phyloP scores from a whole-genome alignment of 2,329 filamentous ascomycete species.

The Berkeleyomyces rouxiae region DNA sequence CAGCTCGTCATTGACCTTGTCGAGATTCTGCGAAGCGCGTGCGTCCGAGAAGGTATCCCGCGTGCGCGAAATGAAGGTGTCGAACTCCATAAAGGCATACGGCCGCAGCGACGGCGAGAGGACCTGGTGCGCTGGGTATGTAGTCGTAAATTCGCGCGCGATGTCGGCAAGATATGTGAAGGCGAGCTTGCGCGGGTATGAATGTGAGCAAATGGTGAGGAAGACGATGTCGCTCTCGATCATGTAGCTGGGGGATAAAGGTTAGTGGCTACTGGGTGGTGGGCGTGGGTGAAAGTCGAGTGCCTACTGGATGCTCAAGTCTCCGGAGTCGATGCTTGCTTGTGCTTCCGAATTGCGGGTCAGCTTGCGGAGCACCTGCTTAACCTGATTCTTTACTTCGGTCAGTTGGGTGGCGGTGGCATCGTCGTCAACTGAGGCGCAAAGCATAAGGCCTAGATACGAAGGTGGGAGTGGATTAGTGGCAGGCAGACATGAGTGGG shows the following conservation, averaged over 20 bases:
- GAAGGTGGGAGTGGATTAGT: neutral
- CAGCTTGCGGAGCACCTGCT: conserved; percentile 75
- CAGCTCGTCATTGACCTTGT: conserved; percentile 91
- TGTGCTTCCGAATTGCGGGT: conserved; percentile 79
- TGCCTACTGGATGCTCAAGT: conserved; percentile 69
- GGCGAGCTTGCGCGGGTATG: conserved; percentile 93
- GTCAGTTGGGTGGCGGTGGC: conserved; percentile 60
- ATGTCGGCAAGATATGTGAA: conserved; percentile 96
- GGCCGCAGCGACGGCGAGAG: conserved; percentile 61
- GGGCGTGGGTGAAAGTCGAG: neutral
- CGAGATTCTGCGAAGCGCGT: conserved; percentile 78
- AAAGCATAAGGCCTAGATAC: conserved; percentile 69
- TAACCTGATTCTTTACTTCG: conserved; percentile 81
- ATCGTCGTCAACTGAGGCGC: conserved; percentile 85
- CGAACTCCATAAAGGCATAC: conserved; percentile 95
- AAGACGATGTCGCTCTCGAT: conserved; percentile 75
- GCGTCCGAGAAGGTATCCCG: conserved; percentile 89
- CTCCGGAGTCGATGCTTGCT: conserved; percentile 74
- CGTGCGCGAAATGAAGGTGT: conserved; percentile 87
- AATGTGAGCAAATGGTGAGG: conserved; percentile 80
- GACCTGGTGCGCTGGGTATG: conserved; percentile 60
- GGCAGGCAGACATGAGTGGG: neutral
- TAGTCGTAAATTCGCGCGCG: conserved; percentile 74
- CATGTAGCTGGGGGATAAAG: conserved; percentile 46
- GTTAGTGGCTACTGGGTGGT: neutral